Conservation (phyloP, 2,329 filamentous ascomycete genomes). For the Neoascochyta sp. region DNA sequence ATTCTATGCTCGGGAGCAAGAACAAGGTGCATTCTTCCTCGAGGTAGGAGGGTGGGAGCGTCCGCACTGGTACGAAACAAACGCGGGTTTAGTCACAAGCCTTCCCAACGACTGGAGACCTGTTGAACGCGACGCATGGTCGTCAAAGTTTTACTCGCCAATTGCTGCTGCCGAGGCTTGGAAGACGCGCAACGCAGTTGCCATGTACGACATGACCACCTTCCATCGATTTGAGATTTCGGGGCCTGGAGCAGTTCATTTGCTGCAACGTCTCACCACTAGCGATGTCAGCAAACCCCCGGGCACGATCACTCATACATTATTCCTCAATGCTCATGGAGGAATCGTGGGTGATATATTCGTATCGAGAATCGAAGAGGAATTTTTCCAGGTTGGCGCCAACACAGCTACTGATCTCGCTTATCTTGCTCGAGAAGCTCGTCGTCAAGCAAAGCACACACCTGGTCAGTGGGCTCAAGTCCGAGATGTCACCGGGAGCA, state of each 20-base stretch:
- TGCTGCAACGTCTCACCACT: conserved; percentile 55
- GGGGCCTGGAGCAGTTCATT: conserved; percentile 54
- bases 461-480: conserved; percentile 50
- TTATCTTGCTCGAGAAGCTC: conserved; percentile 55
- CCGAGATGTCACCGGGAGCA: conserved; percentile 57
- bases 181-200: conserved; percentile 61
- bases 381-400: conserved; percentile 54
- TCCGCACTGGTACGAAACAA: conserved; percentile 60
- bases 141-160: conserved; percentile 55
- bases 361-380: conserved; percentile 50
- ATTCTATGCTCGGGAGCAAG: conserved; percentile 53
- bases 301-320: conserved; percentile 54
- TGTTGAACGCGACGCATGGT: conserved; percentile 57
- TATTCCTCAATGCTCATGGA: conserved; percentile 53
- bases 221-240: conserved; percentile 56
- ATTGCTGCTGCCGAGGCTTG: conserved; percentile 60
- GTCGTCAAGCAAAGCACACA: conserved; percentile 42
- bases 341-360: conserved; percentile 57
- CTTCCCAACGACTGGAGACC: conserved; percentile 56
- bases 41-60: conserved; percentile 61
- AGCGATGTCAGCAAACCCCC: conserved; percentile 47
- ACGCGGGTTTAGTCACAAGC: conserved; percentile 49
- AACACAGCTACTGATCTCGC: conserved; percentile 55
- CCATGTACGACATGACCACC: conserved; percentile 62
- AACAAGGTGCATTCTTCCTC: conserved; percentile 58